phyloP scores from a whole-genome alignment of 2,329 filamentous ascomycete species.

The Didymosphaeria variabile region DNA sequence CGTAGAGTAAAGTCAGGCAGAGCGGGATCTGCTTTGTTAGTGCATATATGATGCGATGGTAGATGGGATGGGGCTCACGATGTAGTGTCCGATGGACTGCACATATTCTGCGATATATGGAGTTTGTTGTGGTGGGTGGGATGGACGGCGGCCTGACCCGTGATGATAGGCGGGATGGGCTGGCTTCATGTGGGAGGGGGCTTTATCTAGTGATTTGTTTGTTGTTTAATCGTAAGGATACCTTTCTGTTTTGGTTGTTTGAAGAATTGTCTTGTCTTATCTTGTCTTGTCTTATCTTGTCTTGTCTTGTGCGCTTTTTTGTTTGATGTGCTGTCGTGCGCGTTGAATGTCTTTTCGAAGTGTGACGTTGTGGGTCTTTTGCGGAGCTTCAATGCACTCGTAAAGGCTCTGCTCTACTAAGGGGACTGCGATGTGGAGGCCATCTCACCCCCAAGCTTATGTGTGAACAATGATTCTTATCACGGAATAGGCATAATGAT shows the following conservation, averaged over 20 bases:
- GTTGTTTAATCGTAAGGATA: slow-evolving; percentile 2
- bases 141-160: background rate
- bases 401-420: too few species aligned
- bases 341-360: too few species aligned
- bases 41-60: background rate
- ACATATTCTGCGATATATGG: background rate
- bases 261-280: background rate
- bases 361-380: too few species aligned
- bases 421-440: too few species aligned
- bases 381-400: too few species aligned
- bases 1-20: background rate
- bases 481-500: too few species aligned
- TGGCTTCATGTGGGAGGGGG: background rate
- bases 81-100: too few species aligned
- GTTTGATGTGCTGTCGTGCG: too few species aligned
- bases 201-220: background rate
- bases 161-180: slow-evolving; percentile 4
- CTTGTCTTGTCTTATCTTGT: too few species aligned
- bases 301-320: too few species aligned
- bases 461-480: too few species aligned
- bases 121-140: background rate
- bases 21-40: background rate
- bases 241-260: background rate
- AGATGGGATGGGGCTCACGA: slow-evolving; percentile 44
- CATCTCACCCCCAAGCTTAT: too few species aligned